Evolutionary conservation across 192 early-diverging fungal species (phyloP).

Genomic region (Coemansia sp.): DNA sequence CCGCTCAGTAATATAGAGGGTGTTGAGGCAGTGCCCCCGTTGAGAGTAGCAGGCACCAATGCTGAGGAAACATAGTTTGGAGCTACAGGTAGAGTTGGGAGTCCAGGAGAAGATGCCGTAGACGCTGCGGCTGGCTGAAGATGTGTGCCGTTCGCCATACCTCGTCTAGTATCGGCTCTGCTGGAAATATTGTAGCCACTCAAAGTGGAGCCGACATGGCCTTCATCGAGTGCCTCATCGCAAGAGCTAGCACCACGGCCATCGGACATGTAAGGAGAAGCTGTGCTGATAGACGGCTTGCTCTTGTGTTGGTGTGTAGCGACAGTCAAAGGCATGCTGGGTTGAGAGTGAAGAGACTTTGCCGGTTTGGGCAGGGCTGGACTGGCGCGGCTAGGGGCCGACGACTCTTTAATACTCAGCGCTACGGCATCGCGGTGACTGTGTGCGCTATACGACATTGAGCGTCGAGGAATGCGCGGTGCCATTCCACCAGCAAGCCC

Average conservation of each 20-base stretch:
- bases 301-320: not conserved
- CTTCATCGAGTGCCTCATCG: not conserved
- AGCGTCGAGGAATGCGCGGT: constrained; percentile 30
- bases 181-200: not conserved
- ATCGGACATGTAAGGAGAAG: not conserved
- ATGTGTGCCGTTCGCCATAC: not conserved
- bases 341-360: not conserved
- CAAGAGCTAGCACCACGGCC: constrained; percentile 7
- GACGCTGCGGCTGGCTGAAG: not conserved
- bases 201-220: not conserved
- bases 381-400: not conserved
- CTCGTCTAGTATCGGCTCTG: not conserved
- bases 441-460: constrained; percentile 49
- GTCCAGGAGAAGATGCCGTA: not conserved
- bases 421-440: constrained; percentile 22
- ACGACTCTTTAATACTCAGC: constrained; percentile 19
- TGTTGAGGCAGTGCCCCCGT: not conserved
- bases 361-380: not conserved
- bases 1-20: not conserved
- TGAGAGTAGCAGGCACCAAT: not conserved
- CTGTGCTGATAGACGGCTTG: not conserved
- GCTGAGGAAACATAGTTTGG: not conserved
- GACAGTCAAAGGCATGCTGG: not conserved
- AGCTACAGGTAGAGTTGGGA: not conserved
- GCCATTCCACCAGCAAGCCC: constrained; percentile 13